phyloP scores from a whole-genome alignment of 805 yeast species.

The Candida gorgasii region DNA sequence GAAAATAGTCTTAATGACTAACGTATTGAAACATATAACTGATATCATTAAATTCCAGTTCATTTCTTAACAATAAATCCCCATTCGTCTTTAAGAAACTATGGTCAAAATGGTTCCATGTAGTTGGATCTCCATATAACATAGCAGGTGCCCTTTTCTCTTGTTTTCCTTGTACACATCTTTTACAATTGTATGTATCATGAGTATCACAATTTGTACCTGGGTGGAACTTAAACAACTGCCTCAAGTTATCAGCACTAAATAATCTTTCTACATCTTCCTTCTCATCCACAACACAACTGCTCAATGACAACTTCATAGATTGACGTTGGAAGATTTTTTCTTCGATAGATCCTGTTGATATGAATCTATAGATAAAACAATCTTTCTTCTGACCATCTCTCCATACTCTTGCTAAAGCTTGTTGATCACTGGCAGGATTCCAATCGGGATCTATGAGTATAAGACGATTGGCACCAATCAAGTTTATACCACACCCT shows the following conservation, averaged over 20 bases:
- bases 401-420: constrained; percentile 97
- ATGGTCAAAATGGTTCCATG: constrained; percentile 90
- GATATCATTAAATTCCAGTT: constrained; percentile 64
- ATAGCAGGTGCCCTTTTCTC: constrained; percentile 69
- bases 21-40: constrained; percentile 91
- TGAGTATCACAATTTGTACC: constrained; percentile 86
- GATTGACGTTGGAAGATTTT: constrained; percentile 95
- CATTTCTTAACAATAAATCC: constrained; percentile 77
- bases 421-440: constrained; percentile 98
- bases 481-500: constrained; percentile 96
- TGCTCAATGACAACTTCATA: constrained; percentile 87
- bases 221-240: constrained; percentile 69
- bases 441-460: constrained; percentile 95
- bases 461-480: constrained; percentile 91
- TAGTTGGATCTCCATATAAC: constrained; percentile 96
- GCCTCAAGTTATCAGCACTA: constrained; percentile 75
- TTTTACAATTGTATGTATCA: constrained; percentile 82
- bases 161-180: constrained; percentile 66
- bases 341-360: constrained; percentile 95
- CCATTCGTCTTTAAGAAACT: constrained; percentile 62
- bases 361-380: constrained; percentile 87
- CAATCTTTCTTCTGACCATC: constrained; percentile 98
- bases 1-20: too few relatives aligned
- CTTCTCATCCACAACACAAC: constrained; percentile 96
- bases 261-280: constrained; percentile 93